A percentile compares a stretch with the other conserved stretches of the same genome.
Evolutionary conservation across 805 yeast species (phyloP).

Genomic region (Barnettozyma californica): DNA sequence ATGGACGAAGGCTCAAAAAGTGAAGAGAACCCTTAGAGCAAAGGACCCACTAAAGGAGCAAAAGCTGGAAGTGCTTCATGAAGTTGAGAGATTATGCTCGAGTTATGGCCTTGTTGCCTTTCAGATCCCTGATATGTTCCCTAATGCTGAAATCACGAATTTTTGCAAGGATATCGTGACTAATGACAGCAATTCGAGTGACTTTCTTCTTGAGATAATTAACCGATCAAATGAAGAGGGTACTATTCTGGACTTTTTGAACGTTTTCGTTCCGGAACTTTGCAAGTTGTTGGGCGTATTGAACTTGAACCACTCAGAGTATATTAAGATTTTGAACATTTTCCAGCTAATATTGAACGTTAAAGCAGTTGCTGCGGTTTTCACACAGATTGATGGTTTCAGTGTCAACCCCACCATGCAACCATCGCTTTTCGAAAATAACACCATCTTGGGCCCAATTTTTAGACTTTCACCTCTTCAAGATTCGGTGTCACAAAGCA

Average conservation of each 20-base stretch:
- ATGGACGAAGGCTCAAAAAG: slow-evolving; percentile 37
- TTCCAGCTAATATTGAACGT: slow-evolving; percentile 53
- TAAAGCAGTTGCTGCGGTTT: slow-evolving; percentile 55
- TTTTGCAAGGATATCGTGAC: slow-evolving; percentile 27
- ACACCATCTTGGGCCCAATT: slow-evolving; percentile 72
- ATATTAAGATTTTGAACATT: slow-evolving; percentile 47
- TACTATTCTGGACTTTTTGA: slow-evolving; percentile 52
- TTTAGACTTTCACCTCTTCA: slow-evolving; percentile 71
- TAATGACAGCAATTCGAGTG: slow-evolving; percentile 29
- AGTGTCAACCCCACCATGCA: slow-evolving; percentile 35
- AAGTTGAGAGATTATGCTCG: slow-evolving; percentile 43
- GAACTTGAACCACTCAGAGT: slow-evolving; percentile 47
- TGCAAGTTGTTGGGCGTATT: slow-evolving; percentile 29
- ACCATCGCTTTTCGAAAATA: slow-evolving; percentile 51
- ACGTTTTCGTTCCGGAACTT: slow-evolving; percentile 38
- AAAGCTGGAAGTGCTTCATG: slow-evolving; percentile 39
- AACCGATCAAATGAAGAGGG: slow-evolving; percentile 63
- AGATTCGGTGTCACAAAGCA: slow-evolving; percentile 43
- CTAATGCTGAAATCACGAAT: slow-evolving; percentile 25
- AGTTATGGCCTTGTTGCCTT: slow-evolving; percentile 66
- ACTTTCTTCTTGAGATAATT: slow-evolving; percentile 53
- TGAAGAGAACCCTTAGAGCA: slow-evolving; percentile 38
- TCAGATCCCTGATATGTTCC: slow-evolving; percentile 53
- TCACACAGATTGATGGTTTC: slow-evolving; percentile 55
- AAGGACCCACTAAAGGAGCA: slow-evolving; percentile 34